Evolutionary conservation across 1,284 basidiomycete species (phyloP), one percentile per base, ranked within the genome.

Genomic region (Marasmius oreades): DNA sequence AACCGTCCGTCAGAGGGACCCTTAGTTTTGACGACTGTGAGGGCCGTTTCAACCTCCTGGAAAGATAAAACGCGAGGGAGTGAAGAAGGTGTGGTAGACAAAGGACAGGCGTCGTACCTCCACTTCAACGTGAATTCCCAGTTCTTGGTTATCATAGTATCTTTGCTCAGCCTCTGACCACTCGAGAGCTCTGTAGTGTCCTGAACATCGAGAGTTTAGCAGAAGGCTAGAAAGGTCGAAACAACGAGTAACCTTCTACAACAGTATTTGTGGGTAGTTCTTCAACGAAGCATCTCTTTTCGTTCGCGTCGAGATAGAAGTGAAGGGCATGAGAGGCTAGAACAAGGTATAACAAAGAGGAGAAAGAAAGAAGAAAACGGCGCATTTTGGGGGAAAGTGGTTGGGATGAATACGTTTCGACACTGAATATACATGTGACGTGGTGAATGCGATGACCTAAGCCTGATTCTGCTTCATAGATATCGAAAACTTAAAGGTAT

Each of bases 241-340:
- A 6, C 42, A 36, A 53, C 51, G 44, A 69, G 80, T 53, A 63
- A 91, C 95, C 96, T 75, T 98, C 94, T 16, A 99, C 95, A 36
- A 97, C 88, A 16, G 97, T 99, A 72, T 98, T 92, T 14, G 87
- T 88, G n/a, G 96, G 96, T 39, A 99, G 78, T 72, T 99, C 97
- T 71, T 99, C 97, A 61, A 98, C 84, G 75, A 99, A 99, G 73
- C 97, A 99, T 61, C 91, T 81, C 68, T 88, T 88, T 73, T 96
- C 92, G 66, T 90, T 88, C n/a, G 91, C 87, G 68, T 95, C 92
- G 58, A 96, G 83, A 67, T 96, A 96, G 70, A 95, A 93, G 69
- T 96, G 93, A 48, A 96, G 84, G 12, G 88, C 88, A 68, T 83
- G 52, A 31, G 58, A 51, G 53, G 52, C 55, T 51, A 59, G 46